Percentiles rank a stretch among this genome's conserved stretches.
These are phyloP conservation scores for Borealophlyctis nickersoniae DNA, from an alignment of 192 early-diverging fungal species.

Conservation along the genomic window DNA sequence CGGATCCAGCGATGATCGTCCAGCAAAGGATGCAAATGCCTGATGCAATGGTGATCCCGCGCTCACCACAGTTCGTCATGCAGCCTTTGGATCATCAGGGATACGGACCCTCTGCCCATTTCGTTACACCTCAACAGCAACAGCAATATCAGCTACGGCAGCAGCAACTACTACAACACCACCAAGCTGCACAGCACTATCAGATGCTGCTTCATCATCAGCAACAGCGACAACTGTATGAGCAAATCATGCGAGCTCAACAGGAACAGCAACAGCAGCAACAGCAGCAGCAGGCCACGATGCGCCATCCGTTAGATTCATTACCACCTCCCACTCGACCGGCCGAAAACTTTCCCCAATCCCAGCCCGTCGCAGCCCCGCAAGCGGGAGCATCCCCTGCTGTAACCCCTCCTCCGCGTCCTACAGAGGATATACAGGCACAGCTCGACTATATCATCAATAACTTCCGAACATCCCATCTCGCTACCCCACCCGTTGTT, in stretches of 20 bases:
- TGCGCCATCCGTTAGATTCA: background rate
- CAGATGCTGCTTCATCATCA: background rate
- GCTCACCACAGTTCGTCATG: background rate
- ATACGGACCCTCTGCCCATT: background rate
- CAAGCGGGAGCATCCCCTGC: background rate
- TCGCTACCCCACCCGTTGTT: conserved; percentile 16
- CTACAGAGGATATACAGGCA: background rate
- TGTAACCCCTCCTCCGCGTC: background rate
- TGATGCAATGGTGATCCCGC: background rate
- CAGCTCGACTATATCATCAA: conserved; percentile 17
- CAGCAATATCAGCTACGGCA: background rate
- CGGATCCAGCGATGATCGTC: background rate
- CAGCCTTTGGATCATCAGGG: background rate
- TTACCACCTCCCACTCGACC: background rate
- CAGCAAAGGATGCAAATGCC: background rate
- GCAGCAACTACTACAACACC: conserved; percentile 3
- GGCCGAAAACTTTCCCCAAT: background rate
- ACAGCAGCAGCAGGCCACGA: background rate
- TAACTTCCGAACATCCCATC: conserved; percentile 18
- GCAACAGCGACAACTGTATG: background rate
- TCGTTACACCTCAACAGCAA: background rate
- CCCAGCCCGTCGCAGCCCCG: background rate
- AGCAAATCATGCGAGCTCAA: conserved; percentile 2
- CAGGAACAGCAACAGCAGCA: background rate
- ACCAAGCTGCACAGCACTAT: background rate